Base-by-base conservation (phyloP, 495 filamentous ascomycete genomes). In the Patellaria atrata region DNA sequence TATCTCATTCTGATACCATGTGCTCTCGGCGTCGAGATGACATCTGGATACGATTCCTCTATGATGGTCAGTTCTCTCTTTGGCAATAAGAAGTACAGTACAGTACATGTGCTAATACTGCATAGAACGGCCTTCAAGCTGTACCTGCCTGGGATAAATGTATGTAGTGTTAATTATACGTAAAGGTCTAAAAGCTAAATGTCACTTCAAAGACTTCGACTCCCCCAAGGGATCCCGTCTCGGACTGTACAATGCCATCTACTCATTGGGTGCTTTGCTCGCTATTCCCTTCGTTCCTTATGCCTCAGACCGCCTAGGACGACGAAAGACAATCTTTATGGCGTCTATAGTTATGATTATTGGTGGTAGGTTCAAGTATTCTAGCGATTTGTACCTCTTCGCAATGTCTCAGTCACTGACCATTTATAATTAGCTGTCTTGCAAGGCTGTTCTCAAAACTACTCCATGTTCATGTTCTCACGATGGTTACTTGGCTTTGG, bases 281-380 rank as follows among this genome's bases (percentile, higher is more conserved):
- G 27, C 28, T 19, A 25, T 46, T 8, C 43, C 32, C 8, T 20
- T 46, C 16, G 22, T 37, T 17, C 33, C 30, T 18, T 35, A 5
- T 10, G 12, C 41, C 6, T 17, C 37, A 14, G 44, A 47, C 22
- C 22, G 31, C 19, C 33, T 30, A 12, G 44, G 44, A 6, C 33
- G 44, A 8, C 33, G 35, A 17, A 22, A 11, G 18, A 27, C 32
- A 9, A 33, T 48, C 3, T 12, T 44, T 5, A 12, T 29, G n/a
- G n/a, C n/a, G n/a, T n/a, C n/a, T n/a, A n/a, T n/a, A n/a, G n/a
- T n/a, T n/a, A n/a, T n/a, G n/a, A n/a, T n/a, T n/a, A n/a, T n/a
- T n/a, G n/a, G n/a, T n/a, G n/a, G n/a, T n/a, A n/a, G n/a, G n/a
- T n/a, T n/a, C n/a, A n/a, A n/a, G n/a, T n/a, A n/a, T n/a, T n/a